phyloP scores from a whole-genome alignment of 768 basidiomycete genomes.

The Hygrophorus pudorinus region DNA sequence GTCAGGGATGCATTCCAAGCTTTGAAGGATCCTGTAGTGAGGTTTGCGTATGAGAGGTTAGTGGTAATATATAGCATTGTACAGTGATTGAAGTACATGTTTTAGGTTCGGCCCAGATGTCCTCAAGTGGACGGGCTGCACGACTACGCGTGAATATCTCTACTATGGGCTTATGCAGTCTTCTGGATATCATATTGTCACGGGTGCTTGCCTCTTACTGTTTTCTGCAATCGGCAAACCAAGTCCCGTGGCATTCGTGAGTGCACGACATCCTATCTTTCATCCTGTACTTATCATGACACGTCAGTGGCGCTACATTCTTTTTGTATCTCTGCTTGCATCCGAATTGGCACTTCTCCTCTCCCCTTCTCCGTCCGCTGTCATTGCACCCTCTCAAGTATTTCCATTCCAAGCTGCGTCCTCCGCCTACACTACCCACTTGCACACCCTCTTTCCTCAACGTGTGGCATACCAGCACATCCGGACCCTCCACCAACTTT shows the following conservation, averaged over 20 bases:
- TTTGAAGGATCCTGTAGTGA: conserved; percentile 61
- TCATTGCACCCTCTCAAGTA: conserved; percentile 11
- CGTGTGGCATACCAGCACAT: conserved; percentile 72
- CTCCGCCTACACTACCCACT: conserved; percentile 18
- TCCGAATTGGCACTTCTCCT: conserved; percentile 61
- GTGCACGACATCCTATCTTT: conserved; percentile 19
- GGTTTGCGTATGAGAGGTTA: conserved; percentile 83
- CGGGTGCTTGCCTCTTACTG: conserved; percentile 47
- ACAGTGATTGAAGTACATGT: not conserved
- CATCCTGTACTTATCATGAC: conserved; percentile 4
- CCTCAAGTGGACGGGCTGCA: conserved; percentile 54
- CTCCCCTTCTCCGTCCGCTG: conserved; percentile 37
- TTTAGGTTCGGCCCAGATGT: conserved; percentile 71
- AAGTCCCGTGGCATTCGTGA: conserved; percentile 55
- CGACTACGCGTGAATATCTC: conserved; percentile 63
- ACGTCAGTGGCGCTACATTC: conserved; percentile 67
- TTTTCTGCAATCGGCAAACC: conserved; percentile 52
- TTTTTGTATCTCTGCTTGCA: conserved; percentile 53
- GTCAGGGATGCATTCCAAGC: conserved; percentile 72
- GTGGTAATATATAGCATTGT: conserved; percentile 11
- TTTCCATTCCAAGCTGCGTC: conserved; percentile 17
- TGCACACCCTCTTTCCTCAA: conserved; percentile 42
- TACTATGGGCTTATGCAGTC: conserved; percentile 52
- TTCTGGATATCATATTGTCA: conserved; percentile 56
- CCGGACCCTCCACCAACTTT: conserved; percentile 65